Conservation (phyloP, 176 grass and related monocot genomes). For the Zizania latifolia region DNA sequence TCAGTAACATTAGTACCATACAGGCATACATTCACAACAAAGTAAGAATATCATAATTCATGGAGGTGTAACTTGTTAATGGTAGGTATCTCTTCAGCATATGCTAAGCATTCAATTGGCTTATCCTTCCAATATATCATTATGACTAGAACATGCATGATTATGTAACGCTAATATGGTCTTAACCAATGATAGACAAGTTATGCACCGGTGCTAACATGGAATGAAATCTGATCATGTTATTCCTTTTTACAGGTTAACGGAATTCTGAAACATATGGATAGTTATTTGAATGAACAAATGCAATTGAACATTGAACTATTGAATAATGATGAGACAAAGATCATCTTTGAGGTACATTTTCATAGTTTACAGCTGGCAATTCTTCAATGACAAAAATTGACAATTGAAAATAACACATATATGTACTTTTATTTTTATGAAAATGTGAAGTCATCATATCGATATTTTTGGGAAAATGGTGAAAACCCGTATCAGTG, state of each 20-base stretch:
- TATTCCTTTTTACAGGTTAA: not conserved
- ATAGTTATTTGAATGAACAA: not conserved
- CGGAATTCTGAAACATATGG: not conserved
- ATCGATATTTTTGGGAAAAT: not conserved
- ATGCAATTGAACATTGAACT: too few relatives aligned
- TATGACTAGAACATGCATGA: not conserved
- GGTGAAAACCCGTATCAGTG: not conserved
- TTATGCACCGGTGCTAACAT: not conserved
- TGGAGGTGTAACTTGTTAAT: not conserved
- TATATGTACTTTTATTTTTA: not conserved
- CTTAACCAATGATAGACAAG: not conserved
- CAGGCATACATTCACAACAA: conserved; percentile 10
- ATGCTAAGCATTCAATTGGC: not conserved
- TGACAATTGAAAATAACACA: not conserved
- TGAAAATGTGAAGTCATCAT: too few relatives aligned
- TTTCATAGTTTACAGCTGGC: too few relatives aligned
- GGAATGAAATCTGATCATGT: not conserved
- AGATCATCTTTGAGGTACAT: too few relatives aligned
- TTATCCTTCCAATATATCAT: not conserved
- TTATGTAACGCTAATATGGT: not conserved
- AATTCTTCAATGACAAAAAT: too few relatives aligned
- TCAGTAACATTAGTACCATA: conserved; percentile 3
- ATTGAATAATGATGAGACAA: too few relatives aligned
- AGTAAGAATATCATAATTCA: conserved; percentile 1
- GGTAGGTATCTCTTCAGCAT: not conserved